Conservation (phyloP, 352 stramenopile genomes). For the Globisporangium cederbergense region DNA sequence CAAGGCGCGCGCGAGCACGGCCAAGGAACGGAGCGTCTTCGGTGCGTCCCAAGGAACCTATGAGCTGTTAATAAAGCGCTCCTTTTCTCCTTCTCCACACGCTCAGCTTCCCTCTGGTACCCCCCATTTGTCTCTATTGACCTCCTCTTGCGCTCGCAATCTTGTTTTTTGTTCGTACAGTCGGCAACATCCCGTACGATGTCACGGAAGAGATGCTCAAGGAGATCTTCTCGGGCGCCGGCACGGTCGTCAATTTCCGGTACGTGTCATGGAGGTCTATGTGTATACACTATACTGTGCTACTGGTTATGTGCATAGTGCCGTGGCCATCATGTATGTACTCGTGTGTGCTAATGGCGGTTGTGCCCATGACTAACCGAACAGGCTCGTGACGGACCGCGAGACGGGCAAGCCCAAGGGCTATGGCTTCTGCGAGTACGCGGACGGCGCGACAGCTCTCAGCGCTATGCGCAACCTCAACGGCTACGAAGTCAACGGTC, state of each 20-base stretch:
- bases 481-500: conserved; percentile 79
- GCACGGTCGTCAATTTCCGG: conserved; percentile 83
- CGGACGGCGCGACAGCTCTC: conserved; percentile 74
- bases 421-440: conserved; percentile 87
- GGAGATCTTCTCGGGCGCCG: conserved; percentile 84
- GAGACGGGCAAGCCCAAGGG: conserved; percentile 84
- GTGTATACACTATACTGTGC: background rate
- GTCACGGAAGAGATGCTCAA: conserved; percentile 85
- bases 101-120: conserved; percentile 9
- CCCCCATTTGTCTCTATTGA: conserved; percentile 2
- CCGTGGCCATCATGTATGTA: background rate
- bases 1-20: conserved; percentile 57
- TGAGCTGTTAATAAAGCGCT: conserved; percentile 1
- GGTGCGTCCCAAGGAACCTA: conserved; percentile 34
- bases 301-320: background rate
- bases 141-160: conserved; percentile 9
- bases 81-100: background rate
- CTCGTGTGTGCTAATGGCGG: background rate
- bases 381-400: conserved; percentile 76
- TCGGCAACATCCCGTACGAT: conserved; percentile 89
- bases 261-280: conserved; percentile 17
- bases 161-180: conserved; percentile 24
- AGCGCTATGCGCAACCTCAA: conserved; percentile 87
- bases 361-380: background rate
- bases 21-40: conserved; percentile 86